A percentile compares a stretch with the other conserved stretches of the same genome.
phyloP scores from a whole-genome alignment of 805 yeast species.

The Wickerhamiella azyma region DNA sequence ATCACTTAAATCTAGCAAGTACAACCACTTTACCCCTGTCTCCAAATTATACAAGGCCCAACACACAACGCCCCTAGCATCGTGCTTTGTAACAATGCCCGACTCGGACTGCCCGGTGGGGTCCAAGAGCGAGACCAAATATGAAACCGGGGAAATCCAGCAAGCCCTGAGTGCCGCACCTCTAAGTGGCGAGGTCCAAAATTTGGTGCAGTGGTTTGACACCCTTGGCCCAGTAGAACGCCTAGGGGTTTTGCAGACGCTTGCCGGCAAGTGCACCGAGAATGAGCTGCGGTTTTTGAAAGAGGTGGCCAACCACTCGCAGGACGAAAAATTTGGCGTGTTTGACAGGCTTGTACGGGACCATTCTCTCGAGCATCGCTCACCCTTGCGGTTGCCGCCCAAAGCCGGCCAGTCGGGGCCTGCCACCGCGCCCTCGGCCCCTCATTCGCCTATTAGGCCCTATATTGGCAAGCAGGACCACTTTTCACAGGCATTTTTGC shows the following conservation, averaged over 20 bases:
- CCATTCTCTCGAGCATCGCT: neutral
- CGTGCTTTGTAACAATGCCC: constrained; percentile 5
- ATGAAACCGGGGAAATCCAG: neutral
- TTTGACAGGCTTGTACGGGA: constrained; percentile 7
- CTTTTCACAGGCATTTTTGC: constrained; percentile 12
- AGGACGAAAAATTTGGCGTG: constrained; percentile 1
- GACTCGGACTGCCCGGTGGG: constrained; percentile 8
- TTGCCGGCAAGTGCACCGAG: constrained; percentile 23
- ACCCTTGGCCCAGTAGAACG: constrained; percentile 27
- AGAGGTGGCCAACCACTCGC: neutral
- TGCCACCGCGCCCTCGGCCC: constrained; percentile 1
- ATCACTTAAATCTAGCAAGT: too few relatives aligned
- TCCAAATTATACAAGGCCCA: neutral
- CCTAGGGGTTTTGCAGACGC: constrained; percentile 27
- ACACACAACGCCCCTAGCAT: neutral
- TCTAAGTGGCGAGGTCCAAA: constrained; percentile 24
- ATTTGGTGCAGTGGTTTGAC: constrained; percentile 31
- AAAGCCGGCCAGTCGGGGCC: neutral
- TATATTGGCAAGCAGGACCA: constrained; percentile 18
- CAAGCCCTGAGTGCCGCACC: constrained; percentile 20
- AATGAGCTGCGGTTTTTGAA: constrained; percentile 1
- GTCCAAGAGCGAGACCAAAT: constrained; percentile 9
- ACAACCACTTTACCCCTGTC: neutral
- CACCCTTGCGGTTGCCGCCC: constrained; percentile 3
- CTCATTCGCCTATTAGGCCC: constrained; percentile 11